Conservation (phyloP, 768 basidiomycete genomes). For the Chalciporus piperatus region DNA sequence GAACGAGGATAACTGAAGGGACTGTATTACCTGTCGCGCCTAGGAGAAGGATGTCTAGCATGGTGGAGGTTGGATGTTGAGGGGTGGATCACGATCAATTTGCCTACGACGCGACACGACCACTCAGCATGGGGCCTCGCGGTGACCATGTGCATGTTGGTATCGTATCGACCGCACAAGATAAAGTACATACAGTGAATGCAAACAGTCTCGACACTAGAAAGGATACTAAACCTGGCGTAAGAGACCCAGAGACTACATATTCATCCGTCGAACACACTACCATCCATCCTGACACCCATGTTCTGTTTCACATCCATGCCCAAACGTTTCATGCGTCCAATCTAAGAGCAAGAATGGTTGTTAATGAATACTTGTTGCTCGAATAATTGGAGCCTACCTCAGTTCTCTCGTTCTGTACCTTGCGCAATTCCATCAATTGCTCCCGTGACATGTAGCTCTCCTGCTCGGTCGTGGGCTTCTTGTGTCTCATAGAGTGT, state of each 20-base stretch:
- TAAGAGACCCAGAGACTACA: not conserved
- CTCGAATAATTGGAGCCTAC: conserved; percentile 35
- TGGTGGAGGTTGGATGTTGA: conserved; percentile 20
- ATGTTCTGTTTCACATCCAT: conserved; percentile 84
- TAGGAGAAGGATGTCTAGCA: conserved; percentile 62
- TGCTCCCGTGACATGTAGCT: conserved; percentile 78
- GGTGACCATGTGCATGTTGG: not conserved
- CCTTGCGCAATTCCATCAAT: conserved; percentile 72
- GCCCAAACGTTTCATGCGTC: conserved; percentile 83
- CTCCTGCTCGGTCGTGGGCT: conserved; percentile 61
- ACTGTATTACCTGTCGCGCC: conserved; percentile 57
- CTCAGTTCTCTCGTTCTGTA: conserved; percentile 84
- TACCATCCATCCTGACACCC: conserved; percentile 85
- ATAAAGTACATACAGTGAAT: not conserved
- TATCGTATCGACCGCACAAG: not conserved
- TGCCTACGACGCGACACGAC: not conserved
- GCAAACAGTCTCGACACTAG: not conserved
- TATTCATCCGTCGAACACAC: conserved; percentile 47
- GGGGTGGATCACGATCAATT: conserved; percentile 5
- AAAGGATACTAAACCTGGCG: not conserved
- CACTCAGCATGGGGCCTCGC: not conserved
- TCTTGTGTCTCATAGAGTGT: conserved; percentile 68
- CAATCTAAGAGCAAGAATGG: conserved; percentile 43
- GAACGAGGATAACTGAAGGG: conserved; percentile 1
- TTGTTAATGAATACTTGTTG: not conserved